Evolutionary conservation across 495 filamentous ascomycete species (phyloP), one percentile per base, ranked within the genome.

Genomic region (Penicillium desertorum): DNA sequence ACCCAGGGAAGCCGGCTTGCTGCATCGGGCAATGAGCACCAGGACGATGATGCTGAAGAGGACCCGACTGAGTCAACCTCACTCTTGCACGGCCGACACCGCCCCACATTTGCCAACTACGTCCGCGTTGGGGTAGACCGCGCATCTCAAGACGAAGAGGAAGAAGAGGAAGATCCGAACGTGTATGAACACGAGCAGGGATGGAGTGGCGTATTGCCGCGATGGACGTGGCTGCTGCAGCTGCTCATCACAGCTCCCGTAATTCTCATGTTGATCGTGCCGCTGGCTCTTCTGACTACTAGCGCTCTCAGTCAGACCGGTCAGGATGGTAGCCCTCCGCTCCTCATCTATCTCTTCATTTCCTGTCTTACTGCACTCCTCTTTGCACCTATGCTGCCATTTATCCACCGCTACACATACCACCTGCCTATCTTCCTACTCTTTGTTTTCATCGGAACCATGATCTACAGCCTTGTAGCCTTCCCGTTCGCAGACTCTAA

Each of bases 141-240:
- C 25, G 51, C 58, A 7, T 56, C 66, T 16, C 64, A 77, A 23
- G 52, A 65, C 45, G 69, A 75, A 7, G 66, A 73, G 11, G 61
- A 63, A 19, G 67, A 74, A 34, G 47, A 70, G 27, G 61, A 76
- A 29, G 70, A 75, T 45, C 64, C 70, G 0, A 74, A 78, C 14
- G 79, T 89, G 5, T 96, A 88, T 60, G 83, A 82, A n/a, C 74
- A 81, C 45, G 93, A 98, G 64, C 94, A 98, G 66, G 64, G 79
- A 4, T 98, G 94, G 94, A 93, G 88, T 58, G 82, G 80, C 23
- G 77, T 81, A 20, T 68, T 98, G 39, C 92, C 91, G 1, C 80
- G 79, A 29, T 96, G 88, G 87, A 82, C 86, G 22, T 98, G 94
- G 94, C 68, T 92, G 34, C 60, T 92, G 19, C 90, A 98, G 67